Base-by-base conservation (phyloP, 768 basidiomycete species). In the Termitomyces sp. region DNA sequence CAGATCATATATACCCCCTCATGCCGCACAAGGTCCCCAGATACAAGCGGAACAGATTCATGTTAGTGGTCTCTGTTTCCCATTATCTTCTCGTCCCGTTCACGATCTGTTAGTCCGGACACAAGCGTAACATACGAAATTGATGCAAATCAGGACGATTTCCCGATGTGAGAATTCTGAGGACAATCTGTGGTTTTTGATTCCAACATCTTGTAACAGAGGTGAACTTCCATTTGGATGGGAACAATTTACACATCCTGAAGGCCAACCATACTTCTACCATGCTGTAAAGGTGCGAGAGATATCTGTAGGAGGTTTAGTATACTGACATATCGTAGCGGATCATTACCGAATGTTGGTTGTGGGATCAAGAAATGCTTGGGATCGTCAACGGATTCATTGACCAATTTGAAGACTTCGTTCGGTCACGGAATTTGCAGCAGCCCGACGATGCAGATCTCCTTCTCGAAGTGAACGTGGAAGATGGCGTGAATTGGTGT, bases 261-360 rank as follows among this genome's bases (percentile, higher is more conserved):
- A 54, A 57, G 56, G 56, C 6, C 44, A 50, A 18, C 52, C 52
- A 1, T 57, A 50, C 25, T 57, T 57, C 25, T 54, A 58, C 22
- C 43, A 54, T 18, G 11, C 9, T 9, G 23, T 10, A 29, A 51
- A 46, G 36, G 55, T 47, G 18, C 3, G 36, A 27, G 36, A 23
- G 12, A 1, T 32, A 18, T 12, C n/a, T 10, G 12, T 5, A 18
- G 50, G n/a, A 20, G 27, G 1, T 7, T 10, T 2, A 27, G 9
- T 49, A 23, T 49, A 23, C 42, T 52, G n/a, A 45, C 33, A 2
- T 5, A 6, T 22, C 20, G 11, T 22, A 50, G 55, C 38, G 57
- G 32, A 54, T 58, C 22, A 16, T 54, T 22, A 58, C 57, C 2
- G 57, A 58, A 16, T 54, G 39, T 20, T 54, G 57, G 57, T 27